Base-by-base conservation (phyloP, 108 stramenopile genomes). In the Nannochloropsis salina region DNA sequence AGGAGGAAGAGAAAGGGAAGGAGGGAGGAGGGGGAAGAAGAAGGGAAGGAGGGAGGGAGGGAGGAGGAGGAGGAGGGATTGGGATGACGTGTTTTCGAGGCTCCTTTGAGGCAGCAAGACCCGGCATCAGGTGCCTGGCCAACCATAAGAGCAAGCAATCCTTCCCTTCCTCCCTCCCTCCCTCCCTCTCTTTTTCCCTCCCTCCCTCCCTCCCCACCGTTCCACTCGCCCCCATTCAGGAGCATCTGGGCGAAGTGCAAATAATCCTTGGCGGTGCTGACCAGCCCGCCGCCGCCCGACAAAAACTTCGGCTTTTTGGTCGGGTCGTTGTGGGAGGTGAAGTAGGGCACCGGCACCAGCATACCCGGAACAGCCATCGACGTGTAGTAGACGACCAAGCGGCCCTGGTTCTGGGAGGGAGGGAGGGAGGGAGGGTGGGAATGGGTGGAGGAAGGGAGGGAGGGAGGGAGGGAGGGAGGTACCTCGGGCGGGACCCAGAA, bases 361-460 rank as follows among this genome's bases (percentile, higher is more conserved):
- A 51, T 51, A 12, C 47, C 47, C 9, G 47, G 47, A 11, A 12
- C 47, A 9, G 47, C 47, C 9, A 51, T 9, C 10, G 47, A 51
- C 10, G 47, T 51, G 10, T 12, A 51, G 12, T 51, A 51, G 10
- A 51, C 47, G 10, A 51, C 47, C 47, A 51, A 12, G 12, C 47
- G 47, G 47, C 10, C 47, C 12, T 51, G 47, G 9, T 51, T 9
- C 47, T 51, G 47, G 9, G 47, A 9, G 10, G 47, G 47, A 12
- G 47, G 47, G 47, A 51, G 47, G 47, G 47, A 51, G 47, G 47
- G 47, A n/a, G n/a, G n/a, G n/a, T n/a, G n/a, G n/a, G n/a, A n/a
- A n/a, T n/a, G n/a, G n/a, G n/a, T n/a, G n/a, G n/a, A n/a, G n/a
- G n/a, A n/a, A 51, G 12, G 47, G 47, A 51, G 47, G 47, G 47